Base-by-base conservation (phyloP, 2,329 filamentous ascomycete genomes). In the Talaromyces sp. region DNA sequence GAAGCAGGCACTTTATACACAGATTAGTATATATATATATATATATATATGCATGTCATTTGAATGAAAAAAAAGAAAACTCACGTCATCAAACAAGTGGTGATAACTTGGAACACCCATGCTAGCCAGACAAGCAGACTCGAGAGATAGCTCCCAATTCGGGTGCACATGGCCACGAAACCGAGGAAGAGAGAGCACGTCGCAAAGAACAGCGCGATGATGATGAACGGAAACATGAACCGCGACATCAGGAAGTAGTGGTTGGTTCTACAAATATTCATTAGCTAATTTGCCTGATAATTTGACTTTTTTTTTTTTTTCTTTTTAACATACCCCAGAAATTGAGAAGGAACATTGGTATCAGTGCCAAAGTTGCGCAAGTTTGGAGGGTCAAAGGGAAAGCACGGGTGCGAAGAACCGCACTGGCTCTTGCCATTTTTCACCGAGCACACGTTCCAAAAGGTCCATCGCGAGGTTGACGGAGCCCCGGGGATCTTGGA, bases 191-290 rank as follows among this genome's bases (percentile, higher is more conserved):
- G 73, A 2, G 78, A 76, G 59, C 71, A 64, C 14, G 78, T 75
- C 52, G 72, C 84, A 74, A 96, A 95, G 81, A 96, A 86, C 41
- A 97, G 84, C 19, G 87, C 86, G 66, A 98, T 88, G 60, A 98
- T 80, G 79, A 90, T 90, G 76, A 96, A 95, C 41, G 93, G 91
- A 84, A 93, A 98, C 75, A 91, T 89, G 80, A 97, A 96, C 46
- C 93, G 86, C 79, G 91, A 96, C 71, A 95, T 82, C 77, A 92
- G 91, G 79, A 84, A 98, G 81, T 87, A 96, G 64, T 80, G 84
- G 66, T 86, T 81, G 10, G 78, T 77, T 41, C 88, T 81, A 19
- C 21, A 19, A 41, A 10, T 3, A 14, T 27, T 24, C 43, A 62
- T 19, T 9, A 58, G 59, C 41, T 62, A n/a, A n/a, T n/a, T n/a